Percentiles rank a stretch among this genome's conserved stretches.
Evolutionary conservation across 164 flowering plant species (phyloP).

Genomic region (Cinnamomum chago): DNA sequence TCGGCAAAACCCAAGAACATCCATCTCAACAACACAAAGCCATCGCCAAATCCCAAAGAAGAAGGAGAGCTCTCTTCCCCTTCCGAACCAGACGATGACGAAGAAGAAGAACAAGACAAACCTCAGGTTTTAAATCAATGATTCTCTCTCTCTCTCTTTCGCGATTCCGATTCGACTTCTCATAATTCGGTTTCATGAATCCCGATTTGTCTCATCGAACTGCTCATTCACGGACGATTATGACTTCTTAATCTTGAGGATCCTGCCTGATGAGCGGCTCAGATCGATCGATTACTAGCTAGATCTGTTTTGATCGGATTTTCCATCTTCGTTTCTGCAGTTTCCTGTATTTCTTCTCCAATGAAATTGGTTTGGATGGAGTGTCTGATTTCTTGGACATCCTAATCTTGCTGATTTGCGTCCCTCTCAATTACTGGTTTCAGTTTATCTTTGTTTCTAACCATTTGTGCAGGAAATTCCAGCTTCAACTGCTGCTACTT

Average conservation of each 20-base stretch:
- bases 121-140: background rate
- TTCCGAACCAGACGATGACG: constrained; percentile 1
- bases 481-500: background rate
- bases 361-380: background rate
- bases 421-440: background rate
- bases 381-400: background rate
- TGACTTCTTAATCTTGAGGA: background rate
- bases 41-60: constrained; percentile 31
- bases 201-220: background rate
- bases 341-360: background rate
- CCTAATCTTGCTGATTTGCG: background rate
- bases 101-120: background rate
- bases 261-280: background rate
- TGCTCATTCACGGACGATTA: background rate
- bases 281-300: background rate
- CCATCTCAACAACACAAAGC: background rate
- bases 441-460: background rate
- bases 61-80: constrained; percentile 73
- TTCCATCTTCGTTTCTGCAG: background rate
- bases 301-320: background rate
- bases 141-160: background rate
- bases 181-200: no score
- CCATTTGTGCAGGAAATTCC: constrained; percentile 25
- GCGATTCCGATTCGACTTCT: background rate
- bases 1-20: constrained; percentile 23